Conservation (phyloP, 306 rosid species). For the Herpetospermum pedunculosum region DNA sequence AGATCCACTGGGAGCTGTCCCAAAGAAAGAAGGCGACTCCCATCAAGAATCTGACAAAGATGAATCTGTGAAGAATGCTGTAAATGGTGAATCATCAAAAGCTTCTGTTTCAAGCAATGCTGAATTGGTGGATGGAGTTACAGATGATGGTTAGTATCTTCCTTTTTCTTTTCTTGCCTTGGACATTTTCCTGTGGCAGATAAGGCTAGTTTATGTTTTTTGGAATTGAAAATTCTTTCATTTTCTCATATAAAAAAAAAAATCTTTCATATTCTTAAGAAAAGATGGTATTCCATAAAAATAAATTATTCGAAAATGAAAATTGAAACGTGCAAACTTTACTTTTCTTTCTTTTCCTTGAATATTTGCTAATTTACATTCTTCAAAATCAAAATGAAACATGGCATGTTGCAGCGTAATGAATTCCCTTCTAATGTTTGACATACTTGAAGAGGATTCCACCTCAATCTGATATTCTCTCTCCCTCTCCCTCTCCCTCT, state of each 20-base stretch:
- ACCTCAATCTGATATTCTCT: neutral
- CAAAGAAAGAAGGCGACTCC: conserved; percentile 60
- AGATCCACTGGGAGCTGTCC: conserved; percentile 76
- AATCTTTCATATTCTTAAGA: no score
- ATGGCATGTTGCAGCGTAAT: neutral
- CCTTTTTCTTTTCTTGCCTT: neutral
- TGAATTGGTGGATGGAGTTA: conserved; percentile 41
- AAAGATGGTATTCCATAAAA: no score
- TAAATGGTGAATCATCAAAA: conserved; percentile 52
- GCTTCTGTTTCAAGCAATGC: conserved; percentile 41
- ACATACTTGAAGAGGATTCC: neutral
- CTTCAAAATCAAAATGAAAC: neutral
- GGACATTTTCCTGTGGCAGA: neutral
- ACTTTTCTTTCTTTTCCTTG: neutral
- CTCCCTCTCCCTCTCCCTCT: no score
- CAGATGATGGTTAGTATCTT: conserved; percentile 43
- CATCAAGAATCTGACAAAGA: conserved; percentile 42
- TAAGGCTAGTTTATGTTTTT: neutral
- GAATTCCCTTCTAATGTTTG: neutral
- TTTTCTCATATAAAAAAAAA: no score
- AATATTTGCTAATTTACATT: neutral
- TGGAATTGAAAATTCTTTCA: neutral
- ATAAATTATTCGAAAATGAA: neutral
- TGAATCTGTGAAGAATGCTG: conserved; percentile 42
- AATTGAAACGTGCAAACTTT: neutral